Evolutionary conservation across 169 alveolate genomes (phyloP).

Genomic region (Plasmodium vinckei): DNA sequence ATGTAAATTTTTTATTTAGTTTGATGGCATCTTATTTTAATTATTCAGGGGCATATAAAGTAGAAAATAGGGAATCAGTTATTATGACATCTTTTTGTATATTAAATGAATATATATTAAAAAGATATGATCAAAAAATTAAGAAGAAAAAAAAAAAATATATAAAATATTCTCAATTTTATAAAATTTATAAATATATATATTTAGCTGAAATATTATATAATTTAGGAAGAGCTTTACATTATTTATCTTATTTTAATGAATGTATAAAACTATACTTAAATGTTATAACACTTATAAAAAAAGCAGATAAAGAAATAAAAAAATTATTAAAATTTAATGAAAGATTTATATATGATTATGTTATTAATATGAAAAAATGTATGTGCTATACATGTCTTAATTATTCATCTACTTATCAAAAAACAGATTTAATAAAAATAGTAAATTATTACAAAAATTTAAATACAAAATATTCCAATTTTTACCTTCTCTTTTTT

Average conservation of each 20-base stretch:
- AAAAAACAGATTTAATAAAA: slow-evolving; percentile 1
- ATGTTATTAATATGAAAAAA: slow-evolving; percentile 69
- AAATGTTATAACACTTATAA: slow-evolving; percentile 26
- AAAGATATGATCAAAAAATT: slow-evolving; percentile 73
- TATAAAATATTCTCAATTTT: slow-evolving; percentile 34
- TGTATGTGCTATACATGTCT: slow-evolving; percentile 73
- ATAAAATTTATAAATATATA: slow-evolving; percentile 53
- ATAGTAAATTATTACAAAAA: slow-evolving; percentile 30
- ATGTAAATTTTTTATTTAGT: slow-evolving; percentile 56
- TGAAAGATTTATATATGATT: slow-evolving; percentile 32
- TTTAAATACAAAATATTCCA: slow-evolving; percentile 55
- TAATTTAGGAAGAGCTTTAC: slow-evolving; percentile 60
- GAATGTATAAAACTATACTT: slow-evolving; percentile 65
- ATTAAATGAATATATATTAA: slow-evolving; percentile 56
- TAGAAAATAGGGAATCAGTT: slow-evolving; percentile 47
- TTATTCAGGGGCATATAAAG: slow-evolving; percentile 42
- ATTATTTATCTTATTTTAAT: slow-evolving; percentile 48
- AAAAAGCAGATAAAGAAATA: slow-evolving; percentile 58
- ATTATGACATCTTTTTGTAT: slow-evolving; percentile 75
- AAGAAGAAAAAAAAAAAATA: slow-evolving; percentile 52
- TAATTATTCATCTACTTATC: not conserved
- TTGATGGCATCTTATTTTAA: slow-evolving; percentile 58
- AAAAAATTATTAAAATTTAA: slow-evolving; percentile 22
- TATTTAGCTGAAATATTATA: slow-evolving; percentile 70
- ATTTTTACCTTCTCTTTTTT: slow-evolving; percentile 54